Evolutionary conservation across 495 filamentous ascomycete genomes (phyloP).

Genomic region (Aspergillus sparsus): DNA sequence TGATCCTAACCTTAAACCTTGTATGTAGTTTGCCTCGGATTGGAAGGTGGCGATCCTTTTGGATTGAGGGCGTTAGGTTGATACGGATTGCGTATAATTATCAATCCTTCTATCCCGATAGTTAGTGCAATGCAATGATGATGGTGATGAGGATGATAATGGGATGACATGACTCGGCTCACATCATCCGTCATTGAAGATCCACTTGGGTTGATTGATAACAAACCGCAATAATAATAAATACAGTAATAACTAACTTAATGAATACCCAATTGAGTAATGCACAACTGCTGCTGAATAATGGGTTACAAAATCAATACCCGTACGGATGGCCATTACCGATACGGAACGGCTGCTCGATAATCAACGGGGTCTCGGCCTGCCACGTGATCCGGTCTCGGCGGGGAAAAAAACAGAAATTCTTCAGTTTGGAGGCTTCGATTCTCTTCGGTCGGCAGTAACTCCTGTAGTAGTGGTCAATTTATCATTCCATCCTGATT

Average conservation of each 20-base stretch:
- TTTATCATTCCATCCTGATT: neutral
- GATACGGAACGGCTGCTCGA: conserved; percentile 12
- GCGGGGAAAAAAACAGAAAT: conserved; percentile 11
- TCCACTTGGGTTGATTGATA: too few species aligned
- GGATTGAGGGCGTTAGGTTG: neutral
- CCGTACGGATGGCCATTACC: conserved; percentile 3
- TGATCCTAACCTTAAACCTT: neutral
- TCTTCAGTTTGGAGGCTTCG: neutral
- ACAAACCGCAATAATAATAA: too few species aligned
- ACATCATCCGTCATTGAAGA: too few species aligned
- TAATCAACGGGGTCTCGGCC: conserved; percentile 25
- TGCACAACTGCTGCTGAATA: too few species aligned
- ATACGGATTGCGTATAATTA: neutral
- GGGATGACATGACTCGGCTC: too few species aligned
- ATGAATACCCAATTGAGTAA: too few species aligned
- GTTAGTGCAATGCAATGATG: too few species aligned
- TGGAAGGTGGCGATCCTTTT: conserved; percentile 22
- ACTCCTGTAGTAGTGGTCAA: too few species aligned
- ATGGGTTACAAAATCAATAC: too few species aligned
- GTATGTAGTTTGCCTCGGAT: conserved; percentile 23
- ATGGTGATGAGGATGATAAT: too few species aligned
- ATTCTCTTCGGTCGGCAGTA: conserved; percentile 14
- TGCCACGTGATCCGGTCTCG: conserved; percentile 22
- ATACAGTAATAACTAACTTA: too few species aligned
- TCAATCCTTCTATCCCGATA: too few species aligned